Base-by-base conservation (phyloP, 805 yeast species). In the Debaryomyces tyrocola region DNA sequence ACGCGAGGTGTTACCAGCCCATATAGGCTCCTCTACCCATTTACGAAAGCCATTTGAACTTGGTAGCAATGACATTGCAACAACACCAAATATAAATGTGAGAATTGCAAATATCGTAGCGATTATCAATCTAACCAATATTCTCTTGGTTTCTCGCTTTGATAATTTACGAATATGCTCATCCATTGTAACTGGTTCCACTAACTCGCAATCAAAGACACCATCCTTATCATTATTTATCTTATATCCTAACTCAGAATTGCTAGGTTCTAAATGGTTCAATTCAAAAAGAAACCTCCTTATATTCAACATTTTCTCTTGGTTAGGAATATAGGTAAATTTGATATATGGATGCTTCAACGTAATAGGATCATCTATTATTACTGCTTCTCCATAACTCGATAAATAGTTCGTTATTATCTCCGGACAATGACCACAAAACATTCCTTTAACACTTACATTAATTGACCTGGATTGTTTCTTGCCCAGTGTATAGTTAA, bases 361-460 rank as follows among this genome's bases (percentile, higher is more conserved):
- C 0, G 87, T 71, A 41, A 83, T 72, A 2, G 82, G 78, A 46
- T 82, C 80, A 33, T 79, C 76, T 11, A 82, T 70, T 9, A 80
- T 73, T 7, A 84, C 69, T 1, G 83, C 79, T 31, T 77, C 78
- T 44, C 88, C 90, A 52, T 73, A 81, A 6, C 70, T 68, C 1
- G 66, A 56, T 36, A 87, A 66, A 28, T 76, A 76, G 3, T 70
- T 63, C 56, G 74, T 76, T 27, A 86, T 73, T 1, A 73, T 59
- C 29, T 72, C 76, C 1, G 92, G 92, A 59, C 92, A 87, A 56
- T 82, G 80, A 11, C 73, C 78, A 64, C 92, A 87, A 59, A 65
- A 82, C 88, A 86, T 84, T 0, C 90, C 90, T 1, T 70, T 70
- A 7, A 85, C 72, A 37, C 68, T 72, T 45, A 87, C 66, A 48